Percentiles rank a stretch among this genome's conserved stretches.
These are phyloP conservation scores for Microstegium vimineum DNA, from an alignment of 176 grass and related monocot species.

Conservation along the genomic window DNA sequence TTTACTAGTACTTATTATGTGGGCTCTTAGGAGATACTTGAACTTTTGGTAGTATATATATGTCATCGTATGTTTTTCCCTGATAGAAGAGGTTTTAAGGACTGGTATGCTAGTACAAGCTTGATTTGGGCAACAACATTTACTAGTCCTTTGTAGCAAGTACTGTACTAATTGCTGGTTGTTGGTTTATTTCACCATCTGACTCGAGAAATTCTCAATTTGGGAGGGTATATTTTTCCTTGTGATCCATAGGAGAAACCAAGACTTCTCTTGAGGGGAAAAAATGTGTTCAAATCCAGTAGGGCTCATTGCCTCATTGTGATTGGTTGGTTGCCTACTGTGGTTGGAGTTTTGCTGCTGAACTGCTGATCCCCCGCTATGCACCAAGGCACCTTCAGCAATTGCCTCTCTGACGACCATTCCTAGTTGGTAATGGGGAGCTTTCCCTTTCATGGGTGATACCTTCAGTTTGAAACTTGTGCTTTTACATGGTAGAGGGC, in stretches of 20 bases:
- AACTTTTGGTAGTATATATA: neutral
- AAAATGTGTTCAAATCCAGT: neutral
- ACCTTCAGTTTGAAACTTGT: neutral
- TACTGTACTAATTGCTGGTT: neutral
- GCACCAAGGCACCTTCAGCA: conserved; percentile 5
- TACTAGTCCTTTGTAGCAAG: neutral
- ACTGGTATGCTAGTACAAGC: neutral
- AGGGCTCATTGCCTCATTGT: neutral
- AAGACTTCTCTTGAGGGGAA: neutral
- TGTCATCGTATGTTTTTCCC: neutral
- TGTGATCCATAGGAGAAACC: neutral
- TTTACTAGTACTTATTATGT: neutral
- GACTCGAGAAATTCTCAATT: neutral
- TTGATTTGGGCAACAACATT: neutral
- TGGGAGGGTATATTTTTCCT: neutral
- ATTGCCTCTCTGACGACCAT: neutral
- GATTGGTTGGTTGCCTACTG: neutral
- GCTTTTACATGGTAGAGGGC: neutral
- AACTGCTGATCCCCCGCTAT: neutral
- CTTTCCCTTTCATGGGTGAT: neutral
- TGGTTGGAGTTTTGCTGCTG: neutral
- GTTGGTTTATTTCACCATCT: neutral
- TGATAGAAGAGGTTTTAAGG: neutral
- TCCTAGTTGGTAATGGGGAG: neutral
- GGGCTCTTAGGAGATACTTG: neutral